Base-by-base conservation (phyloP, 1,284 basidiomycete species). In the Termitomyces sp. region DNA sequence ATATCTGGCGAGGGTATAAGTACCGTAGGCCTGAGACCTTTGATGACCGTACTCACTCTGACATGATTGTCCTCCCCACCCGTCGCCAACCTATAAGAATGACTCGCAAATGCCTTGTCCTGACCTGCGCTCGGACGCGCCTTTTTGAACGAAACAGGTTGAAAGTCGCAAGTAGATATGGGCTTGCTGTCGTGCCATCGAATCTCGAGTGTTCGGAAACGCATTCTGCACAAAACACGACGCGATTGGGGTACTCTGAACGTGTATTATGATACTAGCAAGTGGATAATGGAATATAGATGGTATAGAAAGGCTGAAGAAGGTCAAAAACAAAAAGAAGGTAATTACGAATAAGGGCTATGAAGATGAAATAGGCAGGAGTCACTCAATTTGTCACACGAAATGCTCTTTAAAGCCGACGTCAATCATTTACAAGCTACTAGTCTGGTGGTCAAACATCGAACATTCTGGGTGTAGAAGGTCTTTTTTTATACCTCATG, bases 21-120 rank as follows among this genome's bases (percentile, higher is more conserved):
- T 26, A 15, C 36, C 49, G 40, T n/a, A 50, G 13, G 43, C 40
- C 33, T 52, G 44, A 48, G 43, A 51, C 54, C 57, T 24, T 41
- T 49, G 41, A 49, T 2, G 50, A 44, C 30, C 30, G 42, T 24
- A 82, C 91, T 71, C 65, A 98, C 94, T 68, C 95, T 78, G 65
- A 98, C 93, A 76, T 96, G 91, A 68, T 96, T 98, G 70, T 99
- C 96, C 66, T 96, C 96, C 45, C 96, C 96, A 9, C 89, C 94
- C 0, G 97, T 98, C 0, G 95, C 96, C 8, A 99, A 76, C 60
- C 91, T 82, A 77, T 97, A 98, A 50, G 86, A 79, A 68, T 89
- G 86, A 8, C 74, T 73, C 17, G 81, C 77, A 61, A 73, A 75
- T 62, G 73, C 78, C 68, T 78, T 81, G 64, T 87, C 82, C 61